A percentile compares a stretch with the other conserved stretches of the same genome.
phyloP scores from a whole-genome alignment of 2,329 filamentous ascomycete genomes.

The Colletotrichum ledebouriae region DNA sequence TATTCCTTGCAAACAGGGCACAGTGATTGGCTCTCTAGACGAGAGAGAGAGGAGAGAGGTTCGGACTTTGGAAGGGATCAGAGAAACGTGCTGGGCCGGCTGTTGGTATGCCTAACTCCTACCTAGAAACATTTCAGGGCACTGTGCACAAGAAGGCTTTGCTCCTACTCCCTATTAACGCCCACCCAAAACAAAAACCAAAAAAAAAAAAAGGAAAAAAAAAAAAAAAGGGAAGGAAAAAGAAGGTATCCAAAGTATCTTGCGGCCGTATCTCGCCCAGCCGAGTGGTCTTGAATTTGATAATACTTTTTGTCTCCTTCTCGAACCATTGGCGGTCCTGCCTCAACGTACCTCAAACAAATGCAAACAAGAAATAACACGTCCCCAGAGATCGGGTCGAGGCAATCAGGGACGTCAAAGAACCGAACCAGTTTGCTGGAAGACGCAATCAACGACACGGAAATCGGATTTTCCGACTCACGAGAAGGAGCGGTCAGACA shows the following conservation, averaged over 20 bases:
- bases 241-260: background rate
- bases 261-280: slow-evolving; percentile 36
- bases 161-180: background rate
- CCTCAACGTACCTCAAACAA: background rate
- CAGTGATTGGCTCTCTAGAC: slow-evolving; percentile 19
- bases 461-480: slow-evolving; percentile 9
- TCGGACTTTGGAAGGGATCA: background rate
- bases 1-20: background rate
- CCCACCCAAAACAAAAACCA: too few relatives aligned
- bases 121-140: background rate
- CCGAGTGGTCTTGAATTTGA: slow-evolving; percentile 15
- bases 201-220: too few relatives aligned
- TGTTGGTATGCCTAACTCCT: too few relatives aligned
- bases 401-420: slow-evolving; percentile 7
- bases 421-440: slow-evolving; percentile 31
- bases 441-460: slow-evolving; percentile 24
- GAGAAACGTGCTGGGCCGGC: slow-evolving; percentile 9
- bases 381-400: slow-evolving; percentile 16
- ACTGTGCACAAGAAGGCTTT: slow-evolving; percentile 24
- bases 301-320: slow-evolving; percentile 34
- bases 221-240: too few relatives aligned
- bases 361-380: background rate
- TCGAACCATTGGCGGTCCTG: slow-evolving; percentile 27
- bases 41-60: slow-evolving; percentile 1
- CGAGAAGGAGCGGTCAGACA: slow-evolving; percentile 30